Conservation (phyloP, 176 grass and related monocot genomes). For the Chloris gayana region DNA sequence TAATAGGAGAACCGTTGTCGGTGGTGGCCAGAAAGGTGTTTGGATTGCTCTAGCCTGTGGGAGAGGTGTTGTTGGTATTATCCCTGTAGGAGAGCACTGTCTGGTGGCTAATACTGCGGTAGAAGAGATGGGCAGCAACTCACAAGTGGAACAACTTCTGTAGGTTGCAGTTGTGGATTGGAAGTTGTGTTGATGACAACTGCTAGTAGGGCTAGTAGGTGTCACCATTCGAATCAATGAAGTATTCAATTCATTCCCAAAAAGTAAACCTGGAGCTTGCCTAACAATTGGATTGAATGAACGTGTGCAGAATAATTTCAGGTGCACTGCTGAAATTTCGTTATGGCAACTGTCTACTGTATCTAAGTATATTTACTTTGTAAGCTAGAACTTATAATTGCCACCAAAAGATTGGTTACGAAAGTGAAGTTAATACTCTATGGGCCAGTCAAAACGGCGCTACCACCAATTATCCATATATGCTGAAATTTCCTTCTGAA, state of each 20-base stretch:
- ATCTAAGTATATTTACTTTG: background rate
- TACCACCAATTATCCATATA: too few species aligned
- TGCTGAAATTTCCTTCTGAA: too few species aligned
- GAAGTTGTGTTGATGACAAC: slow-evolving; percentile 15
- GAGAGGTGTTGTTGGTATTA: background rate
- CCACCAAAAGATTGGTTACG: background rate
- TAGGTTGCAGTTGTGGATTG: background rate
- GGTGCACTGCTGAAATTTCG: background rate
- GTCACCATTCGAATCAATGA: background rate
- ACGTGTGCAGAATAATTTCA: background rate
- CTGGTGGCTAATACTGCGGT: slow-evolving; percentile 57
- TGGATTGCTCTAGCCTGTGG: background rate
- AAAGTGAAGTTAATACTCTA: too few species aligned
- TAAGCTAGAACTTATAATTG: background rate
- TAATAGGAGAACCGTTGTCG: slow-evolving; percentile 30
- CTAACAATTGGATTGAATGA: background rate
- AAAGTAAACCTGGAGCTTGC: background rate
- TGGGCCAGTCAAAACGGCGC: too few species aligned
- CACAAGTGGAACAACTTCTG: background rate
- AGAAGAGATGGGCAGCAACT: background rate
- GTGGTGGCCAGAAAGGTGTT: slow-evolving; percentile 4
- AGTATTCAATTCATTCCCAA: background rate
- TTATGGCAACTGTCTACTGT: background rate
- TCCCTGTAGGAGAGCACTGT: slow-evolving; percentile 35
- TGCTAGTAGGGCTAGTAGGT: background rate